These are phyloP conservation scores for Pezicula radicicola DNA, from an alignment of 2,329 filamentous ascomycete genomes.

Conservation along the genomic window DNA sequence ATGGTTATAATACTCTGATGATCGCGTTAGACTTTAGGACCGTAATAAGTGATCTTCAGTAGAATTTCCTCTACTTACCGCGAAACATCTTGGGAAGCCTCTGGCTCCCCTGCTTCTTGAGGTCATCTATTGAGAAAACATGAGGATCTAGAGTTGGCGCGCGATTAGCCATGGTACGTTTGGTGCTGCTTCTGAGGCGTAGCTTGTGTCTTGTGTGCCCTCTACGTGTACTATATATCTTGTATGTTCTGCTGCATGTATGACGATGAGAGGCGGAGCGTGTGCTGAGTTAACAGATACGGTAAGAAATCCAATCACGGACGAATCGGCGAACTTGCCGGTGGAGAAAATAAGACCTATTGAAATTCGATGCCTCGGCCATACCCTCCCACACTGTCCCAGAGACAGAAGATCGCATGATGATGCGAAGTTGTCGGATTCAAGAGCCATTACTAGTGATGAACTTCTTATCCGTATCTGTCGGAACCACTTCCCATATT, in stretches of 20 bases:
- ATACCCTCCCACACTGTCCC: neutral
- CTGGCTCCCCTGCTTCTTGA: conserved; percentile 3
- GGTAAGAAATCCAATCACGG: neutral
- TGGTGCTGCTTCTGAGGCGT: neutral
- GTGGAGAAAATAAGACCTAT: neutral
- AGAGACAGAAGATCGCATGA: neutral
- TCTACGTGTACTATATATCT: neutral
- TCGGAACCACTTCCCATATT: neutral
- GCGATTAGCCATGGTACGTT: conserved; percentile 2
- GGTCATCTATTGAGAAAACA: conserved; percentile 3
- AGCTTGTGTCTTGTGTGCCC: neutral
- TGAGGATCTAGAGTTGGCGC: conserved; percentile 2
- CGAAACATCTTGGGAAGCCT: neutral
- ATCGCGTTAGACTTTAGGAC: neutral
- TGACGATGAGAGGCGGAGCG: neutral
- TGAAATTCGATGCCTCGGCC: neutral
- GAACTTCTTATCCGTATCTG: neutral
- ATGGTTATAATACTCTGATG: conserved; percentile 2
- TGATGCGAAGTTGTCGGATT: neutral
- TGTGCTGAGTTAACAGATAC: neutral
- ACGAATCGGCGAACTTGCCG: neutral
- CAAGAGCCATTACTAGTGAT: neutral
- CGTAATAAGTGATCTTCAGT: neutral
- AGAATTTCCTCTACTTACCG: conserved; percentile 1
- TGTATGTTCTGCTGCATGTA: neutral